Base-by-base conservation (phyloP, 1,284 basidiomycete species). In the Ceratobasidium sp. region DNA sequence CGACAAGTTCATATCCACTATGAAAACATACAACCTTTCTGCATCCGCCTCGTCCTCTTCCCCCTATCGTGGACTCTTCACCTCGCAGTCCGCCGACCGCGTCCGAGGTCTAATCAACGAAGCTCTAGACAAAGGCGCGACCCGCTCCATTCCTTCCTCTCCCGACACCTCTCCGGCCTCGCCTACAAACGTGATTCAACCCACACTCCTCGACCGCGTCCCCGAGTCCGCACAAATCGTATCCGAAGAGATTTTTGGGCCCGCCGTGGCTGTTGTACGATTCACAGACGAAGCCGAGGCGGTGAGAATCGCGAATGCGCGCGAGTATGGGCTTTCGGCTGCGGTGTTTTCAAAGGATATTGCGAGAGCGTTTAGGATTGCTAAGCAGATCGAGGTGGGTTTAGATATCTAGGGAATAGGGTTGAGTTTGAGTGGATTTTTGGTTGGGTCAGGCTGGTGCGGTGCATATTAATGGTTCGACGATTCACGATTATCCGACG, bases 241-340 rank as follows among this genome's bases (percentile, higher is more conserved):
- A 43, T 74, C 70, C 25, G 80, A 84, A 51, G 84, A 86, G 82
- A 86, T 86, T 59, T 88, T 88, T 75, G 87, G 85, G 0, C 86
- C 86, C 0, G 85, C 87, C 29, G 81, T 87, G 15, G 82, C 82
- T 29, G 80, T 85, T 22, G 82, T 84, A 44, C 82, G 82, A 19
- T 87, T 87, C 81, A 80, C 80, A 19, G 82, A 82, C 15, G 84
- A 85, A 71, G 82, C 82, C 25, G 82, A 86, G 71, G 85, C 82
- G 9, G 81, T 84, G 22, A 78, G 43, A 11, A 74, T 81, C 68
- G 86, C 86, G 37, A 87, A 86, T 77, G 82, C 82, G 32, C 81
- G 80, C 8, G 82, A 82, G 9, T 84, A 82, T 71, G 84, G 83
- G 15, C 79, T 85, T 0, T 80, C 81, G 0, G 84, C 84, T 0